Evolutionary conservation across 495 filamentous ascomycete genomes (phyloP), one percentile per base, ranked within the genome.

Genomic region (Hyaloscypha finlandica): DNA sequence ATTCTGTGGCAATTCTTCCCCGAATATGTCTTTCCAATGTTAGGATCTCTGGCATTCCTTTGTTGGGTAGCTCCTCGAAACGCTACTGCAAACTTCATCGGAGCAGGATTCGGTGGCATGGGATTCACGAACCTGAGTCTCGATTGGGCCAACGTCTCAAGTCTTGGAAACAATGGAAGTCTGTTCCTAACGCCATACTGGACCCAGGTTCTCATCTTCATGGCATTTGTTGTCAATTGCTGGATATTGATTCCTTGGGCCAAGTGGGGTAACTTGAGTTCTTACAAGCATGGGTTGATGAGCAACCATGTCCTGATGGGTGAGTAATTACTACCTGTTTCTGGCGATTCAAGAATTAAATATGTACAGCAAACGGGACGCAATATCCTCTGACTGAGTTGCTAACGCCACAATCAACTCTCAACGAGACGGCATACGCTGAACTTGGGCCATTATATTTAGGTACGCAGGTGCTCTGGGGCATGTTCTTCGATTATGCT

Each of bases 61-160:
- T 87, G 85, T 74, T 86, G 85, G 85, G 83, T 87, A 14, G 84
- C 85, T 14, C 84, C 84, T 8, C 76, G 77, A 20, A 86, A 85
- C 65, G 72, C 78, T 6, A 78, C 83, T 2, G 84, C 83, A 69
- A 87, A 87, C 70, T 87, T 86, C 68, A 79, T 86, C 33, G 85
- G 85, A 4, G 81, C 81, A 6, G 85, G 85, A 0, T 75, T 85
- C 20, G 84, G 85, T 3, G 85, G 84, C 9, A 86, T 87, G 84
- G 84, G 85, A 1, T 81, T 86, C 64, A 74, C 86, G 45, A 87
- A 87, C 61, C 75, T 86, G 16, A 80, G 78, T 19, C 71, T 86
- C 52, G 82, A 87, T 59, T 87, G 84, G 84, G 81, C 84, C 5
- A 87, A 84, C 59, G 79, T 86, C 66, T 73, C 73, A 16, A 82